Percentiles rank a stretch among this genome's conserved stretches.
Conservation (phyloP, 1,284 basidiomycete species). For the Microbotryomycetes sp. region DNA sequence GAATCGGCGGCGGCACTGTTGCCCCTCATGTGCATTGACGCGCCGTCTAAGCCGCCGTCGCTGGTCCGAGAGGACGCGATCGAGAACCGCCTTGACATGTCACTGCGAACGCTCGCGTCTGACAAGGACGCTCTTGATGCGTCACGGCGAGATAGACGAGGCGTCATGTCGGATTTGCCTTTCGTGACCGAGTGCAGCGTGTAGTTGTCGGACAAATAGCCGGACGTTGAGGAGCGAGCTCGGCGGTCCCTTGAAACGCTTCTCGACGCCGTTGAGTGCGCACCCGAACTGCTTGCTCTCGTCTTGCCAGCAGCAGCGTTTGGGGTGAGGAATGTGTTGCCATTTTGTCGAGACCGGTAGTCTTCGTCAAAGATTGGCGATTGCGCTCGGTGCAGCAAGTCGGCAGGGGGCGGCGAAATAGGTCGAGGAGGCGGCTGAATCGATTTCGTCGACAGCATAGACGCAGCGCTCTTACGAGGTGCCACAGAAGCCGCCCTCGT, state of each 20-base stretch:
- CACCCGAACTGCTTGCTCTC: neutral
- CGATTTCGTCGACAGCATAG: constrained; percentile 39
- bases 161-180: neutral
- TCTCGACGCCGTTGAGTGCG: neutral
- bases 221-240: neutral
- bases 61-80: constrained; percentile 37
- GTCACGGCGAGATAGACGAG: neutral
- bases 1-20: constrained; percentile 38
- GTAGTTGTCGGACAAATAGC: neutral
- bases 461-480: constrained; percentile 20
- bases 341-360: constrained; percentile 4
- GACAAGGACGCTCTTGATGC: constrained; percentile 22
- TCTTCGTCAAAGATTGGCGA: constrained; percentile 59
- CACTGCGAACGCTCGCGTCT: constrained; percentile 27
- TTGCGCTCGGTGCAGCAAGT: constrained; percentile 76
- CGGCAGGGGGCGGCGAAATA: constrained; percentile 77
- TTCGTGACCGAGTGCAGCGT: neutral
- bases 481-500: constrained; percentile 49
- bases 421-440: constrained; percentile 63
- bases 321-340: neutral
- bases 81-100: constrained; percentile 28
- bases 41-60: constrained; percentile 31
- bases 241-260: neutral
- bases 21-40: constrained; percentile 1
- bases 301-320: neutral